Conservation (phyloP, 2,329 filamentous ascomycete species). For the Berkeleyomyces rouxiae region DNA sequence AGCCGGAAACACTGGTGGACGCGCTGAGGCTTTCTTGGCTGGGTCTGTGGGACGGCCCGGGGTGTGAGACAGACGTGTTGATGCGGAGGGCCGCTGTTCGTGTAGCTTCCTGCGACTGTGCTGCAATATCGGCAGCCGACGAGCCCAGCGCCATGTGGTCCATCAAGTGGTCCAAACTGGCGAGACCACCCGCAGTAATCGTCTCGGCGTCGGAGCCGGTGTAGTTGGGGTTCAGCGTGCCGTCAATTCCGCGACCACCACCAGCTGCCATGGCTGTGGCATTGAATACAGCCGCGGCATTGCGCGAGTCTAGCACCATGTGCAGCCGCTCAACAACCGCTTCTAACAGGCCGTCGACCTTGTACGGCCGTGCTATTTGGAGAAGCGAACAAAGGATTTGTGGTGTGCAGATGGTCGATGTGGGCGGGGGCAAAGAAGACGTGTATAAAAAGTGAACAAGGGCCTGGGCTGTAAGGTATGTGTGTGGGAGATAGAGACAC, state of each 20-base stretch:
- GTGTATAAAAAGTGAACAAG: constrained; percentile 90
- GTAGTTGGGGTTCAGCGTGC: constrained; percentile 44
- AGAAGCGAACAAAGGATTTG: constrained; percentile 91
- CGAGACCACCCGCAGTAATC: constrained; percentile 14
- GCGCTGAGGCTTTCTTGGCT: constrained; percentile 33
- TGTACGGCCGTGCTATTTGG: constrained; percentile 84
- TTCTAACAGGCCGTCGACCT: constrained; percentile 81
- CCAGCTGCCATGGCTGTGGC: constrained; percentile 96
- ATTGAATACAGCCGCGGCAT: constrained; percentile 94
- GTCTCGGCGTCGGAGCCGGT: constrained; percentile 28
- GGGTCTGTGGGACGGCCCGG: constrained; percentile 20
- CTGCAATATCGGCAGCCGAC: not conserved
- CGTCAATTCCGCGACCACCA: constrained; percentile 69
- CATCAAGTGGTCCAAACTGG: constrained; percentile 7
- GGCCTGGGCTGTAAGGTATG: constrained; percentile 72
- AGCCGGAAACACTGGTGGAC: constrained; percentile 33
- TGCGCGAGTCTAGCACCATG: constrained; percentile 74
- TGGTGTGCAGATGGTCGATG: constrained; percentile 70
- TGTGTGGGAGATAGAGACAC: constrained; percentile 85
- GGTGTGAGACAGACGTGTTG: constrained; percentile 27
- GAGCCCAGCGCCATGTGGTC: constrained; percentile 6
- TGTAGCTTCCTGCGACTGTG: constrained; percentile 16
- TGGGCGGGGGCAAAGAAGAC: constrained; percentile 61
- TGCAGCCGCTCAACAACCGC: constrained; percentile 85
- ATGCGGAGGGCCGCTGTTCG: constrained; percentile 30